Evolutionary conservation across 305 asterid genomes (phyloP).

Genomic region (Fraxinus sp.): DNA sequence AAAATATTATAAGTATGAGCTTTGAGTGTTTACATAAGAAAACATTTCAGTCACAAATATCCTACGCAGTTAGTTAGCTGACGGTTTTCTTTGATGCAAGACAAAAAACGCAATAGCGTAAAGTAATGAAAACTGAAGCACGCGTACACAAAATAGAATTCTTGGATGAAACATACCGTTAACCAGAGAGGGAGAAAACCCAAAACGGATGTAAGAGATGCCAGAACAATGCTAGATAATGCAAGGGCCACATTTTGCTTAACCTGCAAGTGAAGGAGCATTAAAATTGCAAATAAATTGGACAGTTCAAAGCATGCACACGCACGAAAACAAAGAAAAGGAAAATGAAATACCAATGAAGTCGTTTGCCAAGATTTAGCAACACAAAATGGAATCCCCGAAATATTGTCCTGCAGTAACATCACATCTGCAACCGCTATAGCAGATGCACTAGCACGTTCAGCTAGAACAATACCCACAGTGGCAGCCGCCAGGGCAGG

Average conservation of each 20-base stretch:
- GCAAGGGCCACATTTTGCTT: conserved; percentile 95
- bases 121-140: not conserved
- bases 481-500: conserved; percentile 99
- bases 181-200: conserved; percentile 95
- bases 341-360: conserved; percentile 57
- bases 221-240: conserved; percentile 77
- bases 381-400: conserved; percentile 84
- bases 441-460: conserved; percentile 98
- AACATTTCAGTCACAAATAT: not conserved
- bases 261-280: conserved; percentile 45
- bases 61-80: not conserved
- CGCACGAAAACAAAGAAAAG: not conserved
- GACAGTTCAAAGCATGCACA: not conserved
- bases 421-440: conserved; percentile 94
- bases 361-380: conserved; percentile 90
- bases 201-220: conserved; percentile 88
- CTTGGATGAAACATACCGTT: conserved; percentile 49
- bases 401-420: conserved; percentile 89
- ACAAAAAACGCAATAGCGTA: not conserved
- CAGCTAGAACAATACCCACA: conserved; percentile 92
- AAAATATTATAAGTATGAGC: not conserved
- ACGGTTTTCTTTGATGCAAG: not conserved
- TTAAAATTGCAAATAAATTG: conserved; percentile 6
- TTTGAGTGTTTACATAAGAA: not conserved
- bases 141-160: not conserved